A percentile compares a stretch with the other conserved stretches of the same genome.
These are phyloP conservation scores for Xylaria sp. DNA, from an alignment of 2,329 filamentous ascomycete species.

Conservation along the genomic window DNA sequence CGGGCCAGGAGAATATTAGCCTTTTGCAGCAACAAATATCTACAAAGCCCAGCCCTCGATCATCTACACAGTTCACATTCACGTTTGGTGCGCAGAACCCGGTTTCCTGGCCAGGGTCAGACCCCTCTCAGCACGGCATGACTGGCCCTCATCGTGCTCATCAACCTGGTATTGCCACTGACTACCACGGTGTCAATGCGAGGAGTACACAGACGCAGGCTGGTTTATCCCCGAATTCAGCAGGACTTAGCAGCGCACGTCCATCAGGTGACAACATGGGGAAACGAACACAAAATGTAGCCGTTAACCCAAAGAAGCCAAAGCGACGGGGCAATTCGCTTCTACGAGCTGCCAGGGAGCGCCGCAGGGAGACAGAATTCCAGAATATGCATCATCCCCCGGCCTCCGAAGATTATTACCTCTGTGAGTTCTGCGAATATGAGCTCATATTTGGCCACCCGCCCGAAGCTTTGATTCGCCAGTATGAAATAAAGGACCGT, in stretches of 20 bases:
- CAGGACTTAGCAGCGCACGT: constrained; percentile 33
- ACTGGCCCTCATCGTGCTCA: constrained; percentile 42
- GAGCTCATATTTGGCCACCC: constrained; percentile 92
- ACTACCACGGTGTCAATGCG: constrained; percentile 34
- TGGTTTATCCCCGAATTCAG: constrained; percentile 34
- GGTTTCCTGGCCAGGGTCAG: constrained; percentile 76
- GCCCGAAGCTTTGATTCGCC: constrained; percentile 83
- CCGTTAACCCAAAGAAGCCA: constrained; percentile 65
- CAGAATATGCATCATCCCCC: constrained; percentile 81
- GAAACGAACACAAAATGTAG: constrained; percentile 52
- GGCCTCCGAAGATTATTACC: constrained; percentile 80
- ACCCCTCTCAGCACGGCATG: constrained; percentile 50
- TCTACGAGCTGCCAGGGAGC: constrained; percentile 76
- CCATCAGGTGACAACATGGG: constrained; percentile 49
- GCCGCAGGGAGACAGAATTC: constrained; percentile 80
- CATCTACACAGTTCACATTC: constrained; percentile 93
- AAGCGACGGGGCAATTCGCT: constrained; percentile 78
- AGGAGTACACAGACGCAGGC: constrained; percentile 36
- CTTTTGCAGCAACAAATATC: constrained; percentile 76
- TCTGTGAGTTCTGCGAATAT: constrained; percentile 98
- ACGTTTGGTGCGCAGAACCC: constrained; percentile 92
- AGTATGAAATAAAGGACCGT: constrained; percentile 95
- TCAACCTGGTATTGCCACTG: constrained; percentile 34
- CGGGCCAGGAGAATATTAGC: constrained; percentile 81
- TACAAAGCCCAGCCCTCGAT: constrained; percentile 67